Percentiles rank a stretch among this genome's conserved stretches.
phyloP scores from a whole-genome alignment of 2,329 filamentous ascomycete genomes.

The Aspergillus udagawae region DNA sequence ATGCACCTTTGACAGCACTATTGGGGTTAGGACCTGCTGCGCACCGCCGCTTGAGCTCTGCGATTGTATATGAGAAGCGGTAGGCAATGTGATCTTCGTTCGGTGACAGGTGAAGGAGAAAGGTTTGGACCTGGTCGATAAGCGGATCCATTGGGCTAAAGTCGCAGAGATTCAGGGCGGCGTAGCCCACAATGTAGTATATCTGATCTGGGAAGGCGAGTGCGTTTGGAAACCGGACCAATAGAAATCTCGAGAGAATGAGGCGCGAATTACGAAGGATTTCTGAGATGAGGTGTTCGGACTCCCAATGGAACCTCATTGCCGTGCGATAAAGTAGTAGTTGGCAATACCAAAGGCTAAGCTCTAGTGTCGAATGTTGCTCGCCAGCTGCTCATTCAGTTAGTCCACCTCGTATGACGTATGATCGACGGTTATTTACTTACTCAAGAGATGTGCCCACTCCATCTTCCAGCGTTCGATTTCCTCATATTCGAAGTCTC shows the following conservation, averaged over 20 bases:
- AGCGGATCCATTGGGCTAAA: slow-evolving; percentile 29
- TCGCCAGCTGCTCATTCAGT: slow-evolving; percentile 19
- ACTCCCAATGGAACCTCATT: slow-evolving; percentile 22
- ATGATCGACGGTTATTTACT: background rate
- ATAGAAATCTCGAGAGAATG: slow-evolving; percentile 28
- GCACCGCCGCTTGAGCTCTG: slow-evolving; percentile 29
- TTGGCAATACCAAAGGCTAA: slow-evolving; percentile 34
- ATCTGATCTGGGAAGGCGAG: slow-evolving; percentile 28
- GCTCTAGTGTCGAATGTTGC: slow-evolving; percentile 27
- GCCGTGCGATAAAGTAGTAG: slow-evolving; percentile 32
- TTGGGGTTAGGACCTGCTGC: slow-evolving; percentile 19
- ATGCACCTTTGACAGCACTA: slow-evolving; percentile 5
- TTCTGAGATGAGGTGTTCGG: slow-evolving; percentile 23
- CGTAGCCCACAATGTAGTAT: slow-evolving; percentile 33
- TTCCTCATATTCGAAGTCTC: slow-evolving; percentile 29
- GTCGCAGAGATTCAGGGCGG: slow-evolving; percentile 33
- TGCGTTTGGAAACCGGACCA: slow-evolving; percentile 23
- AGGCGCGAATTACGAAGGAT: slow-evolving; percentile 27
- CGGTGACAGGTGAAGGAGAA: slow-evolving; percentile 30
- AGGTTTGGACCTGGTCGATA: slow-evolving; percentile 30
- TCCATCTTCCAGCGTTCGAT: slow-evolving; percentile 33
- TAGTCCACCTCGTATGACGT: background rate
- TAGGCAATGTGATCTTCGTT: slow-evolving; percentile 32
- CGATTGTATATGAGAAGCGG: slow-evolving; percentile 28
- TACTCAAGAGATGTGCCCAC: slow-evolving; percentile 31